Evolutionary conservation across 2,329 filamentous ascomycete genomes (phyloP).

Genomic region (Cordyceps pruinosa): DNA sequence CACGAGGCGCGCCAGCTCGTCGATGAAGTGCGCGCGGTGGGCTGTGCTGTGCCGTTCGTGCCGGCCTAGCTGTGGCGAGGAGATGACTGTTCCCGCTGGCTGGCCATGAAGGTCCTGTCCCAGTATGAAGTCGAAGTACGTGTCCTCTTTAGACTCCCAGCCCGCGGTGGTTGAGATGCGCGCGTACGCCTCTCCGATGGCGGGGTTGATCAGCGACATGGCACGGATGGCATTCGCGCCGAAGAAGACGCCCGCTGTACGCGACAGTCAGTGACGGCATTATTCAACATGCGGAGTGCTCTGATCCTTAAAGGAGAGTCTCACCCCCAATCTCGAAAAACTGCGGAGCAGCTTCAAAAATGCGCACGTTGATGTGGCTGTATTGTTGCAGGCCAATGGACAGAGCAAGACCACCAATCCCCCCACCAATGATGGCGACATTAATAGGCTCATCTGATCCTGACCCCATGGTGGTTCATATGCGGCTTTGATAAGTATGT

Average conservation of each 20-base stretch:
- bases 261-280: not conserved
- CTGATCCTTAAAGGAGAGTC: not conserved
- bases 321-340: conserved; percentile 11
- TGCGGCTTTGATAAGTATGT: too few relatives aligned
- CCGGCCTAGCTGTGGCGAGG: conserved; percentile 13
- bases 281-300: not conserved
- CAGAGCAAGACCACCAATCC: conserved; percentile 39
- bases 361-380: conserved; percentile 29
- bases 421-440: conserved; percentile 42
- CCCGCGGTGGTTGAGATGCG: conserved; percentile 27
- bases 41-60: conserved; percentile 24
- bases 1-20: conserved; percentile 32
- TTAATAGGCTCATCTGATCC: not conserved
- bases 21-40: conserved; percentile 33
- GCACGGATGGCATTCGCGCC: conserved; percentile 39
- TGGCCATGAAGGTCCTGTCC: conserved; percentile 3
- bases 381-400: conserved; percentile 32
- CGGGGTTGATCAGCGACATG: conserved; percentile 29
- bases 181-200: conserved; percentile 21
- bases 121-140: conserved; percentile 19
- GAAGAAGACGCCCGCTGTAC: conserved; percentile 36
- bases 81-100: not conserved
- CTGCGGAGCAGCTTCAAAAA: conserved; percentile 10
- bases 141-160: conserved; percentile 16
- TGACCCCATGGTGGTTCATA: not conserved